Conservation (phyloP, 192 early-diverging fungal genomes). For the Ambispora gerdemannii region DNA sequence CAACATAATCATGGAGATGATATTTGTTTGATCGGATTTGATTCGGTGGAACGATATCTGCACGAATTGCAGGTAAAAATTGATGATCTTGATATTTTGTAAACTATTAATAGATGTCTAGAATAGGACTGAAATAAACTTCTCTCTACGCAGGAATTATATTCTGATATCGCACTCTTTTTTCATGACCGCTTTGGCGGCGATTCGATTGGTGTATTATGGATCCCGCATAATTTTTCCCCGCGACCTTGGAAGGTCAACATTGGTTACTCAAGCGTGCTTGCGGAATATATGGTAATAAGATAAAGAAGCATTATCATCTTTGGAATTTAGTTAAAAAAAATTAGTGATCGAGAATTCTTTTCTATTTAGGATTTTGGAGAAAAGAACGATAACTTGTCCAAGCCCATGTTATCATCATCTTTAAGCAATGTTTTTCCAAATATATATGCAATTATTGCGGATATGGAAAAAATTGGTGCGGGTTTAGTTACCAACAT, state of each 20-base stretch:
- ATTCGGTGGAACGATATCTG: slow-evolving; percentile 69
- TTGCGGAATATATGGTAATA: neutral
- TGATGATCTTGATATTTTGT: slow-evolving; percentile 9
- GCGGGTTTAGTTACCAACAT: slow-evolving; percentile 44
- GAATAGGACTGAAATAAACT: neutral
- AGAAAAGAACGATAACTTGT: neutral
- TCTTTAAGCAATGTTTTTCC: slow-evolving; percentile 48
- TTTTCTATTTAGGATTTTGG: neutral
- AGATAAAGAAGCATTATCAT: neutral
- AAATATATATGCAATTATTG: slow-evolving; percentile 61
- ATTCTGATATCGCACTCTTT: slow-evolving; percentile 62
- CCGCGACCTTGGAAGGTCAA: slow-evolving; percentile 65
- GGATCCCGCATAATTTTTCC: slow-evolving; percentile 55
- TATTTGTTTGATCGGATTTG: slow-evolving; percentile 72
- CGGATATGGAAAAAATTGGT: slow-evolving; percentile 67
- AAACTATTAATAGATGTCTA: neutral
- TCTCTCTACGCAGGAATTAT: slow-evolving; percentile 37
- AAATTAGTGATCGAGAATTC: neutral
- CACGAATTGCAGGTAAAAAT: slow-evolving; percentile 58
- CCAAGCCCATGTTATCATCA: neutral
- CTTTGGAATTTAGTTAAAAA: neutral
- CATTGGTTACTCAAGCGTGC: slow-evolving; percentile 47
- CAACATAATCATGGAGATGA: slow-evolving; percentile 38
- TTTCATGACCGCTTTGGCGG: slow-evolving; percentile 78
- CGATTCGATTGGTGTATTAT: slow-evolving; percentile 64